phyloP scores from a whole-genome alignment of 106 monocot genomes.

The Dendrobium nobile region DNA sequence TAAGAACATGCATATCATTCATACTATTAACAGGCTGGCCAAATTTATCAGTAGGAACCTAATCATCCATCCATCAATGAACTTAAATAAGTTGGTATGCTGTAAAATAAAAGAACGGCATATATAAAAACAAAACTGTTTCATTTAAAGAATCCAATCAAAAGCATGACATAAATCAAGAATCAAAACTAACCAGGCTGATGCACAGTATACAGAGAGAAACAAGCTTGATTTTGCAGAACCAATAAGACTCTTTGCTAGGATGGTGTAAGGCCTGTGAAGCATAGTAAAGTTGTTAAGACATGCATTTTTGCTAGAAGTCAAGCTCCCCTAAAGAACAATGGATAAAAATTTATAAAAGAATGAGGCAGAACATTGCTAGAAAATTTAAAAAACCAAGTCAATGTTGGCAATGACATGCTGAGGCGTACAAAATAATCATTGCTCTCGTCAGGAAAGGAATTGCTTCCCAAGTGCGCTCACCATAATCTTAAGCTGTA shows the following conservation, averaged over 20 bases:
- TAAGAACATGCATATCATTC: too few species aligned
- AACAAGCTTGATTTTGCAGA: slow-evolving; percentile 91
- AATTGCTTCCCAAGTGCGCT: too few species aligned
- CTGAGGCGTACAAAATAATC: too few species aligned
- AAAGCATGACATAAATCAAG: background rate
- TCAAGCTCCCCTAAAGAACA: background rate
- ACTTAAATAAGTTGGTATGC: too few species aligned
- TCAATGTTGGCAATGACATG: too few species aligned
- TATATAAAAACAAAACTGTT: background rate
- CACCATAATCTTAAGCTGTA: too few species aligned
- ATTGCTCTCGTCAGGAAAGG: too few species aligned
- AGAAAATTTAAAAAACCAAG: too few species aligned
- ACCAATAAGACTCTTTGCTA: slow-evolving; percentile 80
- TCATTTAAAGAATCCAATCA: background rate
- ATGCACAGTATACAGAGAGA: slow-evolving; percentile 85
- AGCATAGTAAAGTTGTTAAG: background rate
- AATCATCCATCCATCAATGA: too few species aligned
- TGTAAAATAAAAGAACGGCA: background rate
- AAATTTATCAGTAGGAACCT: too few species aligned
- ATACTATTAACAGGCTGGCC: too few species aligned
- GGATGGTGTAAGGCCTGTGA: slow-evolving; percentile 71
- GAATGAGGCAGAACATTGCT: too few species aligned
- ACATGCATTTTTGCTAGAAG: background rate
- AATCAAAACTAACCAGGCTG: slow-evolving; percentile 73
- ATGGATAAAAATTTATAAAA: background rate